phyloP scores from a whole-genome alignment of 352 stramenopile genomes.

The Pythium guiyangense region DNA sequence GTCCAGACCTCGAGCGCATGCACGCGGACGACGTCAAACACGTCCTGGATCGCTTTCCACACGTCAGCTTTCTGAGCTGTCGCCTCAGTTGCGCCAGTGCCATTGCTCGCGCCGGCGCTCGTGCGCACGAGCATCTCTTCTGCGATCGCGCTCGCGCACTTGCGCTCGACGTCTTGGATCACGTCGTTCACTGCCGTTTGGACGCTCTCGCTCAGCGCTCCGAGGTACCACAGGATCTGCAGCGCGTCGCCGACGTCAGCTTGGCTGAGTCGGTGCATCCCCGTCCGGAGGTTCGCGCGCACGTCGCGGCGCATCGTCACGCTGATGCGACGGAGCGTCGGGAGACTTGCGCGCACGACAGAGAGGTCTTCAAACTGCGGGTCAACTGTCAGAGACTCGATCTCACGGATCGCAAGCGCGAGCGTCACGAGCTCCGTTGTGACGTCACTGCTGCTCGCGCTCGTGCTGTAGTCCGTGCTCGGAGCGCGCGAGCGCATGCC shows the following conservation, averaged over 20 bases:
- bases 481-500: background rate
- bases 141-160: conserved; percentile 48
- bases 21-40: conserved; percentile 64
- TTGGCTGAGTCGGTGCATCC: conserved; percentile 58
- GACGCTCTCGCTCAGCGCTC: conserved; percentile 50
- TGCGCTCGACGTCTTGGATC: conserved; percentile 75
- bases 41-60: conserved; percentile 77
- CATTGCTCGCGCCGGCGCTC: conserved; percentile 6
- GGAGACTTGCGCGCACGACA: conserved; percentile 51
- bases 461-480: conserved; percentile 7
- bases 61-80: conserved; percentile 58
- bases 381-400: conserved; percentile 51
- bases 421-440: conserved; percentile 48
- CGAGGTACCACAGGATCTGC: conserved; percentile 79
- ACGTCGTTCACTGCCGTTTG: conserved; percentile 79
- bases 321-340: conserved; percentile 39
- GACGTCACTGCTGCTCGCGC: conserved; percentile 7
- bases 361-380: conserved; percentile 61
- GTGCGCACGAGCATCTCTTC: conserved; percentile 55
- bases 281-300: conserved; percentile 35
- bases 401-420: conserved; percentile 68
- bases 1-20: conserved; percentile 85
- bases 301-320: conserved; percentile 50
- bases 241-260: conserved; percentile 68
- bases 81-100: conserved; percentile 22